Conservation (phyloP, 495 filamentous ascomycete genomes). For the Penicillium bovifimosum region DNA sequence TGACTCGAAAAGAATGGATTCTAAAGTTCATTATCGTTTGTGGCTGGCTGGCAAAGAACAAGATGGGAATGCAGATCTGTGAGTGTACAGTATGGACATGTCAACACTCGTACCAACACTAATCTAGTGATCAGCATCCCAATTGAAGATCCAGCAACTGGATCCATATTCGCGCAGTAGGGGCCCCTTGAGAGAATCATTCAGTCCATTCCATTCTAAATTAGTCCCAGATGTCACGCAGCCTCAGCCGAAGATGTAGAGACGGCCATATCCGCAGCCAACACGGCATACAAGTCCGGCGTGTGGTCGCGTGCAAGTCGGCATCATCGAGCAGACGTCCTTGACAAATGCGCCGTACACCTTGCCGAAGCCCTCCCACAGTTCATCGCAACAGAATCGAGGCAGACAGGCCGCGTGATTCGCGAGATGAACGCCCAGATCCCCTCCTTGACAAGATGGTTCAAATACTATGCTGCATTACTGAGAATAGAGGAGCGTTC, state of each 20-base stretch:
- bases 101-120: background rate
- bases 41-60: conserved; percentile 6
- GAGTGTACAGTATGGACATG: background rate
- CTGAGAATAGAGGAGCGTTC: conserved; percentile 55
- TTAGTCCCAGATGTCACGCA: conserved; percentile 27
- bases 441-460: conserved; percentile 56
- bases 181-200: background rate
- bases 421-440: conserved; percentile 64
- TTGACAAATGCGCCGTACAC: conserved; percentile 50
- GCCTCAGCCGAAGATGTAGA: conserved; percentile 46
- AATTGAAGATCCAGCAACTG: conserved; percentile 20
- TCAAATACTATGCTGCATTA: conserved; percentile 57
- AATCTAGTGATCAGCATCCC: conserved; percentile 10
- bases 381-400: conserved; percentile 52
- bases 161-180: conserved; percentile 19
- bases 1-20: background rate
- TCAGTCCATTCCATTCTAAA: background rate
- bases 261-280: conserved; percentile 39
- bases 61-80: conserved; percentile 3
- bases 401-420: conserved; percentile 56
- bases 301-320: conserved; percentile 53
- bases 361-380: conserved; percentile 44
- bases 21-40: too few species aligned
- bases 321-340: conserved; percentile 48
- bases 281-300: conserved; percentile 47